These are phyloP conservation scores for Metarhizium anisopliae DNA, from an alignment of 2,329 filamentous ascomycete species.

Conservation along the genomic window DNA sequence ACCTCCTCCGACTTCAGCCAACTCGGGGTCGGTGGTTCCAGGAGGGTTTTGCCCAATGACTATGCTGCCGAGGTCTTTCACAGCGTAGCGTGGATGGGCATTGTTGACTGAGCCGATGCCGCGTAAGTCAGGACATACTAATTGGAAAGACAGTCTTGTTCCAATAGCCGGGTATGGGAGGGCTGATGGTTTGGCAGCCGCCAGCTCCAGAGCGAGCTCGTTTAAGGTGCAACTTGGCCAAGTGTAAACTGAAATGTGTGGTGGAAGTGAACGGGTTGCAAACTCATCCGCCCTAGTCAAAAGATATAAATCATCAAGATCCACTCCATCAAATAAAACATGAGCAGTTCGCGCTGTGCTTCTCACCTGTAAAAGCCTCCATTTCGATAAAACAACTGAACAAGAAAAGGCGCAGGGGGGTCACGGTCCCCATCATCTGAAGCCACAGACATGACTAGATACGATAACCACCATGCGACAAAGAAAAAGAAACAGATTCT, in stretches of 20 bases:
- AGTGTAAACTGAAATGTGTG: slow-evolving; percentile 74
- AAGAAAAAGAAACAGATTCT: neutral
- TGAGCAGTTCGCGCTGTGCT: neutral
- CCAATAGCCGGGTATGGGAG: slow-evolving; percentile 69
- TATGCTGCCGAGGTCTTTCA: slow-evolving; percentile 75
- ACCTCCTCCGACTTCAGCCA: slow-evolving; percentile 24
- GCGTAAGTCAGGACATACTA: slow-evolving; percentile 71
- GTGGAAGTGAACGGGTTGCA: slow-evolving; percentile 45
- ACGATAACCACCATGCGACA: neutral
- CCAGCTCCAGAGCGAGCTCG: slow-evolving; percentile 72
- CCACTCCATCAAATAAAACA: neutral
- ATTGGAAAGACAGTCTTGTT: slow-evolving; percentile 77
- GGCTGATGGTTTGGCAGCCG: slow-evolving; percentile 52
- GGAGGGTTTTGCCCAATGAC: slow-evolving; percentile 57
- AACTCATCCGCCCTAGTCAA: slow-evolving; percentile 61
- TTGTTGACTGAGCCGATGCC: slow-evolving; percentile 17
- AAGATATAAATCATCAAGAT: neutral
- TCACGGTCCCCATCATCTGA: slow-evolving; percentile 44
- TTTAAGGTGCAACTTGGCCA: slow-evolving; percentile 73
- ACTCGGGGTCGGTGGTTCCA: slow-evolving; percentile 31
- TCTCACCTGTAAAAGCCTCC: slow-evolving; percentile 60
- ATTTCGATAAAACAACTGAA: slow-evolving; percentile 76
- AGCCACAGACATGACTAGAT: slow-evolving; percentile 25
- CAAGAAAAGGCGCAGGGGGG: slow-evolving; percentile 68
- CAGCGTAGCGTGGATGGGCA: slow-evolving; percentile 50